These are phyloP conservation scores for Peterozyma toletana DNA, from an alignment of 805 yeast genomes.

Conservation along the genomic window DNA sequence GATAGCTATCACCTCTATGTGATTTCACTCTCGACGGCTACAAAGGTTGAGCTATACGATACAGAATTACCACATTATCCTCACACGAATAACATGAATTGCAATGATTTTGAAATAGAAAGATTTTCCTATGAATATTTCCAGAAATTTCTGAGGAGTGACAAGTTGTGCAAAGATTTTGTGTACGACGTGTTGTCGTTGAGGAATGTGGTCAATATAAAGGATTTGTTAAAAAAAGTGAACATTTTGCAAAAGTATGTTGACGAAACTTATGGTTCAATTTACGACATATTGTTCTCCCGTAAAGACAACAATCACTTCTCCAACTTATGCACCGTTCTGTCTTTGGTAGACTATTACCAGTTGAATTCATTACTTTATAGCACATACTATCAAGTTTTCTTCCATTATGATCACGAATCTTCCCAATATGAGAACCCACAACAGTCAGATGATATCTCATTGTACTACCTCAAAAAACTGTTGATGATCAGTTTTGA, in stretches of 20 bases:
- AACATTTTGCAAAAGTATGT: background rate
- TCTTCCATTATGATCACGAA: slow-evolving; percentile 13
- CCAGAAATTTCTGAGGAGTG: slow-evolving; percentile 11
- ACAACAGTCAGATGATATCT: background rate
- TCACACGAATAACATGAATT: slow-evolving; percentile 7
- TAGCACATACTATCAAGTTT: slow-evolving; percentile 11
- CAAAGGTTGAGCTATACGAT: slow-evolving; percentile 12
- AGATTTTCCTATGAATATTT: slow-evolving; percentile 13
- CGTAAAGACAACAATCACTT: background rate
- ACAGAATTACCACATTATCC: slow-evolving; percentile 10
- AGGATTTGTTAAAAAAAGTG: background rate
- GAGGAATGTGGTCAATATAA: background rate
- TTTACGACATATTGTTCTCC: background rate
- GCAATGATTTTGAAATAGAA: slow-evolving; percentile 14
- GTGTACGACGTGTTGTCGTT: slow-evolving; percentile 1
- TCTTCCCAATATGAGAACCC: background rate
- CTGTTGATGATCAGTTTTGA: background rate
- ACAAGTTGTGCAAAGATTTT: slow-evolving; percentile 9
- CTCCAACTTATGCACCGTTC: background rate
- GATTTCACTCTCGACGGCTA: slow-evolving; percentile 16
- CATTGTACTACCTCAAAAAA: slow-evolving; percentile 1
- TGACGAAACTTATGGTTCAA: background rate
- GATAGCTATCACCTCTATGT: slow-evolving; percentile 16
- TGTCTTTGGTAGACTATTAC: background rate
- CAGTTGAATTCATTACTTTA: slow-evolving; percentile 13